Conservation (phyloP, 192 early-diverging fungal genomes). For the Coemansia brasiliensis region DNA sequence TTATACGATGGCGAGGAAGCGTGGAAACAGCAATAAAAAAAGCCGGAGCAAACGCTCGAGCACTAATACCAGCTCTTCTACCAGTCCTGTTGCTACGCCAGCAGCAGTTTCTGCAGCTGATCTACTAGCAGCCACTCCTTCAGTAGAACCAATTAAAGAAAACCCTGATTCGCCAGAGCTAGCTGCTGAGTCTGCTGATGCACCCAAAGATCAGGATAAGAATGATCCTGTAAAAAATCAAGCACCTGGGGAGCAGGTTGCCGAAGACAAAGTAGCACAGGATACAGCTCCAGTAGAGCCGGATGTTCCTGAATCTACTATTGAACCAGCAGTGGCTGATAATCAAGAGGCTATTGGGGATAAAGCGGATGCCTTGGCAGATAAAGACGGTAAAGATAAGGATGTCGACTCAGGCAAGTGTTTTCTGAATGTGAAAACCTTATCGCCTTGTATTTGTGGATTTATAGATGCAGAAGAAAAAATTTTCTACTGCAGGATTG, state of each 20-base stretch:
- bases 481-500: conserved; percentile 3
- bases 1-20: conserved; percentile 35
- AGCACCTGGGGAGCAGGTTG: neutral
- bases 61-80: conserved; percentile 16
- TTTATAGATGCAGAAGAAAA: too few relatives aligned
- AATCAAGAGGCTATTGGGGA: neutral
- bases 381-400: conserved; percentile 1
- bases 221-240: neutral
- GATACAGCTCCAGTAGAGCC: neutral
- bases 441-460: too few relatives aligned
- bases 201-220: neutral
- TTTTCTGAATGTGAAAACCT: too few relatives aligned
- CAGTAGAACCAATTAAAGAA: conserved; percentile 5
- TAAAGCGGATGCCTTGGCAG: neutral
- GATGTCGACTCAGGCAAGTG: too few relatives aligned
- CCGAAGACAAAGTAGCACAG: neutral
- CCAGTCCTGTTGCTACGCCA: conserved; percentile 20
- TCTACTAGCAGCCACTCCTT: neutral
- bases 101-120: neutral
- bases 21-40: conserved; percentile 26
- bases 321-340: neutral
- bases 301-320: neutral
- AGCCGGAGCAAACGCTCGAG: conserved; percentile 26
- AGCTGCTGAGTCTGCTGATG: neutral
- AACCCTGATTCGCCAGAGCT: conserved; percentile 7